Conservation (phyloP, 257 asterid species). For the Gardenia jasminoides region DNA sequence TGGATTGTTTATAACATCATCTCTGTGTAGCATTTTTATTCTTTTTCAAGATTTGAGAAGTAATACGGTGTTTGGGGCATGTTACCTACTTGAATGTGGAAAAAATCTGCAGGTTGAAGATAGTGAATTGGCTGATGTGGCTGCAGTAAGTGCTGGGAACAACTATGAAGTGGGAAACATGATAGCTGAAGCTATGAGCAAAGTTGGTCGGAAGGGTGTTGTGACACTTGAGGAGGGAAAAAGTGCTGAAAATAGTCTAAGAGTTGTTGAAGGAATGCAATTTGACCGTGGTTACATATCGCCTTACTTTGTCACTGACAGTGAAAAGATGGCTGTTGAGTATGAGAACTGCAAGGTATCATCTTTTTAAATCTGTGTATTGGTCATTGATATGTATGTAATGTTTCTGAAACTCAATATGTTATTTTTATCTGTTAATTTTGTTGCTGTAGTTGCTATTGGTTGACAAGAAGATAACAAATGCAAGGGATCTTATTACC, state of each 20-base stretch:
- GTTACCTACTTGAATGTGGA: background rate
- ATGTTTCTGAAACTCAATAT: background rate
- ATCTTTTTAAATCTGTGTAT: background rate
- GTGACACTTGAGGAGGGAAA: constrained; percentile 98
- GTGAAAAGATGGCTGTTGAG: constrained; percentile 91
- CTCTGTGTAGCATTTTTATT: background rate
- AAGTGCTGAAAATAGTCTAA: constrained; percentile 83
- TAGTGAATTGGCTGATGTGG: constrained; percentile 94
- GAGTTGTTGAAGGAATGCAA: constrained; percentile 98
- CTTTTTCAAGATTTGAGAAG: background rate
- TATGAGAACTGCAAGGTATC: constrained; percentile 94
- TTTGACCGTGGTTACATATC: constrained; percentile 95
- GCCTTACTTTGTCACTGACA: constrained; percentile 90
- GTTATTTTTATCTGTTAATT: background rate
- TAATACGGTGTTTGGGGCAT: background rate
- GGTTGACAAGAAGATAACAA: constrained; percentile 92
- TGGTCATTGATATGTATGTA: background rate
- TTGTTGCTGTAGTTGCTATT: constrained; percentile 59
- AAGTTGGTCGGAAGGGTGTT: constrained; percentile 95
- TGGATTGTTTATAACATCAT: background rate
- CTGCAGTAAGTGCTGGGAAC: constrained; percentile 98
- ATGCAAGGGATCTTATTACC: constrained; percentile 80
- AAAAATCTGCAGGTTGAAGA: constrained; percentile 69
- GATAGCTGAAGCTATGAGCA: constrained; percentile 97
- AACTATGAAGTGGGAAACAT: constrained; percentile 85